Percentiles rank a stretch among this genome's conserved stretches.
Evolutionary conservation across 805 yeast genomes (phyloP).

Genomic region (Starmerella lactis-condensi): DNA sequence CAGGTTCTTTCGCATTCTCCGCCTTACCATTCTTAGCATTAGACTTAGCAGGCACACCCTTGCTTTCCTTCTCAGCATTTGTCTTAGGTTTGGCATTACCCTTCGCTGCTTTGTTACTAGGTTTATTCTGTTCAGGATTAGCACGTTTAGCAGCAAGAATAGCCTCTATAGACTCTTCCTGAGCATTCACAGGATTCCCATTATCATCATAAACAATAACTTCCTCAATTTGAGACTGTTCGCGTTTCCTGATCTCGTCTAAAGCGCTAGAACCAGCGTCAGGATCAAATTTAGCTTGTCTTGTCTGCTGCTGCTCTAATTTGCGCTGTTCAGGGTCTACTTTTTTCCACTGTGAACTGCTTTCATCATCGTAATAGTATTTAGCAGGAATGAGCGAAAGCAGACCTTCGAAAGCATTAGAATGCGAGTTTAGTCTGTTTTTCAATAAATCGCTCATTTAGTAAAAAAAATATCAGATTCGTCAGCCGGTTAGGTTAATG

Average conservation of each 20-base stretch:
- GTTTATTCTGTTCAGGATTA: background rate
- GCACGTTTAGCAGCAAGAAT: slow-evolving; percentile 1
- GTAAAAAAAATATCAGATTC: no score
- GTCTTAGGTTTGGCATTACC: no score
- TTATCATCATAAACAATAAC: slow-evolving; percentile 19
- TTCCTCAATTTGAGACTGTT: slow-evolving; percentile 8
- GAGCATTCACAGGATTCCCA: slow-evolving; percentile 18
- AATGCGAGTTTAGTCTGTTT: slow-evolving; percentile 22
- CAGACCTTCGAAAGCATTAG: slow-evolving; percentile 58
- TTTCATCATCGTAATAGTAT: slow-evolving; percentile 79
- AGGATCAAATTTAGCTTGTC: slow-evolving; percentile 62
- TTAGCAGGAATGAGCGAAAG: slow-evolving; percentile 85
- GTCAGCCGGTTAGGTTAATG: no score
- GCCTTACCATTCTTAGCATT: slow-evolving; percentile 3
- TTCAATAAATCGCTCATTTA: slow-evolving; percentile 18
- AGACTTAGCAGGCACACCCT: background rate
- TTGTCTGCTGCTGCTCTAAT: slow-evolving; percentile 45
- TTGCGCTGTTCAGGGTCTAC: slow-evolving; percentile 9
- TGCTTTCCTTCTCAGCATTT: no score
- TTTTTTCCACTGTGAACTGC: slow-evolving; percentile 82
- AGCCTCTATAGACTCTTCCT: slow-evolving; percentile 14
- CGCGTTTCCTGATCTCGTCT: slow-evolving; percentile 20
- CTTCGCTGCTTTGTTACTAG: no score
- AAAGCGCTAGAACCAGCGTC: slow-evolving; percentile 20
- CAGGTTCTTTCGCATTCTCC: slow-evolving; percentile 3